Base-by-base conservation (phyloP, 2,329 filamentous ascomycete genomes). In the Didymella arachidicola region DNA sequence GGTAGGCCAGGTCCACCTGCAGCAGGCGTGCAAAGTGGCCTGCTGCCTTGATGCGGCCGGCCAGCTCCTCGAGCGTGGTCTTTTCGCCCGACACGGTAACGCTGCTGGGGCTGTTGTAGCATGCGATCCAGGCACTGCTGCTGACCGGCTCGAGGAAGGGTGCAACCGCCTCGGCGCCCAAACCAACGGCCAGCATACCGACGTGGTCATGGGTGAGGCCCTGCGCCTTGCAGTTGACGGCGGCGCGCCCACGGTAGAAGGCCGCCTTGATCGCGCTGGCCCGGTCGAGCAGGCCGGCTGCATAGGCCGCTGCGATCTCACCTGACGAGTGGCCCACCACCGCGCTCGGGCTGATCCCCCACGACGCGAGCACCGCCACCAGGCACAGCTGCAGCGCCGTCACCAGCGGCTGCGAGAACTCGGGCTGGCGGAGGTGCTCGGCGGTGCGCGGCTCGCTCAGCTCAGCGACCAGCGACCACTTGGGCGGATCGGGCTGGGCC, bases 41-140 rank as follows among this genome's bases (percentile, higher is more conserved):
- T 8, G 7, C 29, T 32, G 29, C 29, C 29, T 32, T 8, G 7
- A 32, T 8, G 2, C 29, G 2, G 12, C 12, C 29, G 7, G 8
- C 8, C 8, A 32, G 29, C 29, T 32, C 12, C 12, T 32, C 29
- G 8, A 32, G 29, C 12, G 29, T 12, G 2, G 29, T 10, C 12
- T 12, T 8, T 3, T 8, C 12, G 12, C 29, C 29, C 29, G 29
- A 32, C 7, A 32, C 12, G 1, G 51, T 42, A 19, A 51, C 12
- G 42, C 72, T 78, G 0, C 61, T 48, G 0, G 77, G 71, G 7
- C 71, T 71, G 60, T 82, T 82, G 38, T 65, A 57, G 27, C 60
- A 64, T 10, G 66, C 66, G 22, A 57, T 30, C 14, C 1, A 10
- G 1, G 42, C 25, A 12, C 12, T 32, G 8, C 29, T 12, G 8